These are phyloP conservation scores for Stenocarpella maydis DNA, from an alignment of 2,329 filamentous ascomycete species.

Conservation along the genomic window DNA sequence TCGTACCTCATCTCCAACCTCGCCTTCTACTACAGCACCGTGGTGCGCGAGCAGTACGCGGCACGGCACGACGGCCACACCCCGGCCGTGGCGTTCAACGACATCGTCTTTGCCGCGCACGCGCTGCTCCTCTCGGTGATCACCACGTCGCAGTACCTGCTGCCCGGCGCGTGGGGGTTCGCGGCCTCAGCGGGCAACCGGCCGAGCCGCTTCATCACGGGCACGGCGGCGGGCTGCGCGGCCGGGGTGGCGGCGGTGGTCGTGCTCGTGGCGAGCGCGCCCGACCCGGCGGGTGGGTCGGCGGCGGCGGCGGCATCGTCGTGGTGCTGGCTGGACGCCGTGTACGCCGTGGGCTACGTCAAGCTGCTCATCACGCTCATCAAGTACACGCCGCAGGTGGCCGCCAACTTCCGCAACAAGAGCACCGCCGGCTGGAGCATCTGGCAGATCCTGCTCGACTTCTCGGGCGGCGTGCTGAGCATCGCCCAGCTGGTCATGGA, in stretches of 20 bases:
- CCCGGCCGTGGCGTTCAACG: conserved; percentile 89
- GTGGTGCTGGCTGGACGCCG: conserved; percentile 71
- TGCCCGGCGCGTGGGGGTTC: conserved; percentile 78
- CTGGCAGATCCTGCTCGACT: conserved; percentile 81
- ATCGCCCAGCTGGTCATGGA: conserved; percentile 85
- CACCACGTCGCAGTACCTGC: conserved; percentile 80
- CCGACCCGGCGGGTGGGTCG: conserved; percentile 48
- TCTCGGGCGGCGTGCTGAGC: conserved; percentile 82
- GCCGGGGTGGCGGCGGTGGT: conserved; percentile 63
- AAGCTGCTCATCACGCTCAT: conserved; percentile 89
- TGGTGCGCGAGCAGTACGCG: conserved; percentile 84
- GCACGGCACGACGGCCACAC: conserved; percentile 76
- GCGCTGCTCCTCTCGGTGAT: conserved; percentile 76
- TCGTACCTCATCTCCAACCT: conserved; percentile 79
- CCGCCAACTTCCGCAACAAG: conserved; percentile 83
- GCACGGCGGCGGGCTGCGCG: conserved; percentile 74
- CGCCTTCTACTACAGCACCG: conserved; percentile 79
- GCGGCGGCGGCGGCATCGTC: conserved; percentile 37
- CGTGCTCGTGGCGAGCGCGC: conserved; percentile 52
- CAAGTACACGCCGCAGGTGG: conserved; percentile 91
- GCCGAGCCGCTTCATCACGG: conserved; percentile 68
- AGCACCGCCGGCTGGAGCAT: conserved; percentile 93
- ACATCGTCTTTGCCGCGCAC: conserved; percentile 87
- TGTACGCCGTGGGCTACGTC: conserved; percentile 80
- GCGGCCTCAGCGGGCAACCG: conserved; percentile 62